phyloP scores from a whole-genome alignment of 495 filamentous ascomycete genomes.

The Penicillium antarcticum region DNA sequence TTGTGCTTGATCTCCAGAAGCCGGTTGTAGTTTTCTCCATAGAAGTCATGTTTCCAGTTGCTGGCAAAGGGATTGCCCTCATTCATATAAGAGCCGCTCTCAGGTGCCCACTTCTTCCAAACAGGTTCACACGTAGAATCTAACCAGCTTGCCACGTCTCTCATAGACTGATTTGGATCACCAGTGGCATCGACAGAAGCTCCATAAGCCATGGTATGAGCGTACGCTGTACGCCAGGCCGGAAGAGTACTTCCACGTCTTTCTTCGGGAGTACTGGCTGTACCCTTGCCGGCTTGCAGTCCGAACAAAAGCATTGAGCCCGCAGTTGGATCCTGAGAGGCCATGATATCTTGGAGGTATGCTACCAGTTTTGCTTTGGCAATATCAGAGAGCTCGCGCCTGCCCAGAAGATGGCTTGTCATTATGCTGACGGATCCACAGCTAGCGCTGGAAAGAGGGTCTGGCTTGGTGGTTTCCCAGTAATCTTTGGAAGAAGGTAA shows the following conservation, averaged over 20 bases:
- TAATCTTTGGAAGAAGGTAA: not conserved
- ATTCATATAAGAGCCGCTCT: conserved; percentile 25
- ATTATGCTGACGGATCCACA: conserved; percentile 11
- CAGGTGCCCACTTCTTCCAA: conserved; percentile 24
- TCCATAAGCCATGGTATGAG: conserved; percentile 15
- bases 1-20: conserved; percentile 46
- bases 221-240: conserved; percentile 18
- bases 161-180: not conserved
- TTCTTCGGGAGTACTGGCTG: conserved; percentile 1
- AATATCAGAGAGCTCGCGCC: conserved; percentile 20
- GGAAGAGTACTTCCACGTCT: conserved; percentile 13
- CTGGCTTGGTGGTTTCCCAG: conserved; percentile 4
- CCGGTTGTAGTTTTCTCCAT: conserved; percentile 47
- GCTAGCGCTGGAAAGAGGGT: not conserved
- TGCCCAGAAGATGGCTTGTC: conserved; percentile 20
- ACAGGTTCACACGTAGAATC: conserved; percentile 13
- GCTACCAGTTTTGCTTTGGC: not conserved
- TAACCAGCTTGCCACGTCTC: conserved; percentile 4
- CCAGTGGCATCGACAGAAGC: conserved; percentile 8
- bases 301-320: conserved; percentile 18
- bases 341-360: conserved; percentile 5
- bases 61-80: conserved; percentile 49
- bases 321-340: not conserved
- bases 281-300: conserved; percentile 18
- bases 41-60: conserved; percentile 58